Evolutionary conservation across 2,329 filamentous ascomycete species (phyloP), one percentile per base, ranked within the genome.

Genomic region (Cladosporium austrohemisphaericum): DNA sequence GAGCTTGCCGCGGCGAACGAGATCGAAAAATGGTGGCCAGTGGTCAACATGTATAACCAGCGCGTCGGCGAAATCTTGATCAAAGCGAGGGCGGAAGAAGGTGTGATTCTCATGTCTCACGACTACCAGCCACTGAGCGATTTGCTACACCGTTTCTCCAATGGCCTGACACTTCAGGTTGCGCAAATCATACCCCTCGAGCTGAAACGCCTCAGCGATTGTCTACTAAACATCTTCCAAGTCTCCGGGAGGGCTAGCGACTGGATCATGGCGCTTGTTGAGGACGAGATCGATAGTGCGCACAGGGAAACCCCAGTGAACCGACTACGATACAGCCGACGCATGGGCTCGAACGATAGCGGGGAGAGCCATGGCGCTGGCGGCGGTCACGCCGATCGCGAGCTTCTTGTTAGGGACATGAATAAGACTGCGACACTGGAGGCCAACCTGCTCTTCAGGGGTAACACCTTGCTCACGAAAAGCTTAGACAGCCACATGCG

Each of bases 401-500:
- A 89, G 63, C 74, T 83, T 40, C 76, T 87, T 20, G 83, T 90
- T 18, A 79, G 86, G 36, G 86, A 93, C 60, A 82, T 91, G 77
- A 81, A 84, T 61, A 89, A 85, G 65, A 86, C 85, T 7, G 76
- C 90, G 3, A 85, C 88, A 20, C 82, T 88, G 36, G 93, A 98
- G 66, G 93, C 92, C 4, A 98, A 97, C 59, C 76, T 98, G 1
- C 80, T 98, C 3, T 98, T 98, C 70, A 82, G 93, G 26, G 93
- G 93, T 53, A 98, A 98, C 62, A 94, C 93, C 0, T 74, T 98
- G 8, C 77, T 97, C 22, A 98, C 93, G 0, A 94, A 96, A 66
- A 85, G 91, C 1, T 77, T 98, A 36, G 93, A 98, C 65, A 86
- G 89, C 52, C 91, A 98, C 66, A 97, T 98, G 93, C 87, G 90